Percentiles rank a stretch among this genome's conserved stretches.
These are phyloP conservation scores for Fusarium buxicola DNA, from an alignment of 2,329 filamentous ascomycete species.

Conservation along the genomic window DNA sequence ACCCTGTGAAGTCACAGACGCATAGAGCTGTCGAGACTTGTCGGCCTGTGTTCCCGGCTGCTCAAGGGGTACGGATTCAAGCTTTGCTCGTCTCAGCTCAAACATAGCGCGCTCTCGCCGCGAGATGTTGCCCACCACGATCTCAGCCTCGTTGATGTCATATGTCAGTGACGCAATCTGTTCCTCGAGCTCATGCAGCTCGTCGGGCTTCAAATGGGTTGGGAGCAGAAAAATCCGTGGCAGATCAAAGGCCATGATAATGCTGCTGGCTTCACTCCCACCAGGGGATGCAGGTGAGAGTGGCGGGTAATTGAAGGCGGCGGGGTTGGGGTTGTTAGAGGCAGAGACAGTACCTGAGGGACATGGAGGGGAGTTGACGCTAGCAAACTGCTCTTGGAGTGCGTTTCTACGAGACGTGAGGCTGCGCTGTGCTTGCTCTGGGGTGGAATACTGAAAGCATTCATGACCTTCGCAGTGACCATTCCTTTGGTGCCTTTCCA, in stretches of 20 bases:
- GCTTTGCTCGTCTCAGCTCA: conserved; percentile 76
- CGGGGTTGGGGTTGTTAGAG: too few species aligned
- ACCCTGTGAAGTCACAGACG: background rate
- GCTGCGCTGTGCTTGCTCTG: too few species aligned
- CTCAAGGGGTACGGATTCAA: conserved; percentile 63
- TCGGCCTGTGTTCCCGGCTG: conserved; percentile 2
- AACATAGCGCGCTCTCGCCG: conserved; percentile 78
- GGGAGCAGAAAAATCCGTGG: conserved; percentile 80
- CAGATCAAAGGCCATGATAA: conserved; percentile 48
- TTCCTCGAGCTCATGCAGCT: conserved; percentile 73
- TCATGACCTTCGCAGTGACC: too few species aligned
- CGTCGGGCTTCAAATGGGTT: conserved; percentile 73
- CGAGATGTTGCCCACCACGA: conserved; percentile 80
- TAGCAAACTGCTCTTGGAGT: too few species aligned
- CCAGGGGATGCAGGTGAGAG: background rate
- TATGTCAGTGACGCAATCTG: conserved; percentile 75
- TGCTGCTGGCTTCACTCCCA: background rate
- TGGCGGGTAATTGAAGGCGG: conserved; percentile 4
- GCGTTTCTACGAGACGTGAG: too few species aligned
- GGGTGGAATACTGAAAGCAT: too few species aligned
- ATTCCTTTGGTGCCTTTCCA: too few species aligned
- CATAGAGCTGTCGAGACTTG: background rate
- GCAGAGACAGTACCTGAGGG: too few species aligned
- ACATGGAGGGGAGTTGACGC: too few species aligned
- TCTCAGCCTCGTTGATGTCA: conserved; percentile 75